These are phyloP conservation scores for Colletotrichum plurivorum DNA, from an alignment of 2,329 filamentous ascomycete genomes.

Conservation along the genomic window DNA sequence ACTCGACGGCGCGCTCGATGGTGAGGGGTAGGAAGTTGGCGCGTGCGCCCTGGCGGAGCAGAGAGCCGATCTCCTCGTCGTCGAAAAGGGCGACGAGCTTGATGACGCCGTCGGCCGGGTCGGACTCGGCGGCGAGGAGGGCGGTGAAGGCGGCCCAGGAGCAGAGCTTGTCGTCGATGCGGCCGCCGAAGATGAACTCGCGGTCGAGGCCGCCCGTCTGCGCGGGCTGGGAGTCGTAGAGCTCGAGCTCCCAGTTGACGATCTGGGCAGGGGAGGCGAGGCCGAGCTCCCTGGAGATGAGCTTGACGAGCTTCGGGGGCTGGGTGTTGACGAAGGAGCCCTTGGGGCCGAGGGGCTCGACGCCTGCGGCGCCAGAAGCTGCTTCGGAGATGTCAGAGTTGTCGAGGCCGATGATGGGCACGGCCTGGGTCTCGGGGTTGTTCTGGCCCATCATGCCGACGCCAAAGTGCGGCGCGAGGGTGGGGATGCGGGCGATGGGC, in stretches of 20 bases:
- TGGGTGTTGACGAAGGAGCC: conserved; percentile 87
- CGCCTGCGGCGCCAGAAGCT: conserved; percentile 46
- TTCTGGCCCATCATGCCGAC: conserved; percentile 75
- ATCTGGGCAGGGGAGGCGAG: conserved; percentile 82
- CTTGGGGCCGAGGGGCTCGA: conserved; percentile 67
- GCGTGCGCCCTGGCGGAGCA: conserved; percentile 89
- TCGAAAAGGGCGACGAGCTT: conserved; percentile 96
- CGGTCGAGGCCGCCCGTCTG: conserved; percentile 87
- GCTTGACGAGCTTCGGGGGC: conserved; percentile 85
- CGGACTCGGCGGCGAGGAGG: conserved; percentile 77
- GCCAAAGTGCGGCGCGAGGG: conserved; percentile 94
- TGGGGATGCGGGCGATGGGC: conserved; percentile 94
- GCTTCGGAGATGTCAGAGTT: conserved; percentile 68
- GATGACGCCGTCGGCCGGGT: conserved; percentile 75
- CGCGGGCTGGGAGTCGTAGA: conserved; percentile 91
- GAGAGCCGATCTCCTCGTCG: conserved; percentile 94
- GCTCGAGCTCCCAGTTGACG: conserved; percentile 96
- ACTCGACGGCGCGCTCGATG: conserved; percentile 86
- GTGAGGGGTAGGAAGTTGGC: conserved; percentile 89
- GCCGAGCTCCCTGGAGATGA: conserved; percentile 84
- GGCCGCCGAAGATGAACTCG: conserved; percentile 94
- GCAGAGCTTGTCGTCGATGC: conserved; percentile 98
- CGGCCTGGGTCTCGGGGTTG: conserved; percentile 94
- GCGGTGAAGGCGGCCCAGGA: conserved; percentile 92
- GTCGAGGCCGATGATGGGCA: conserved; percentile 93